Conservation (phyloP, 106 monocot genomes). For the Agapanthus africanus region DNA sequence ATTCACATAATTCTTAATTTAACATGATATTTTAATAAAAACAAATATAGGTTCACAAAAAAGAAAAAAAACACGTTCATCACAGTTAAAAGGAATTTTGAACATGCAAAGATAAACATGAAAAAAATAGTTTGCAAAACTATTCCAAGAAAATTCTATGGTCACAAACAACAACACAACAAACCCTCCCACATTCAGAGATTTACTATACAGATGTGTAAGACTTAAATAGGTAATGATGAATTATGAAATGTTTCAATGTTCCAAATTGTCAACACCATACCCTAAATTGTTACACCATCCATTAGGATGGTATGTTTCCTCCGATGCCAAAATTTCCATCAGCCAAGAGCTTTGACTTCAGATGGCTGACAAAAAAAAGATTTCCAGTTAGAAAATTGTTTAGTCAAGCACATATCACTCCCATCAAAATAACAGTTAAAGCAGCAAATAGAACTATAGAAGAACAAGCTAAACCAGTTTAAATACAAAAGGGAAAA, state of each 20-base stretch:
- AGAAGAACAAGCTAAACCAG: too few species aligned
- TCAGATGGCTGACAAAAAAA: slow-evolving; percentile 6
- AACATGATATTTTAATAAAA: too few species aligned
- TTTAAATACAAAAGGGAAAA: too few species aligned
- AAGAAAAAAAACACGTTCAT: too few species aligned
- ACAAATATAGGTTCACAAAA: too few species aligned
- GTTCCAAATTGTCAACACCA: neutral
- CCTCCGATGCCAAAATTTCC: slow-evolving; percentile 7
- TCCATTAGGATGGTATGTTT: slow-evolving; percentile 9
- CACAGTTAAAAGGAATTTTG: too few species aligned
- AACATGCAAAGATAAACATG: neutral
- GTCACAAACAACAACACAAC: neutral
- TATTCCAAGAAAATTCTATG: slow-evolving; percentile 5
- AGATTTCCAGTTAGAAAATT: neutral
- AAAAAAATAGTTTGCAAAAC: neutral
- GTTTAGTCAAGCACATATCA: neutral
- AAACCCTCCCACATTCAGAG: neutral
- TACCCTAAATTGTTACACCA: neutral
- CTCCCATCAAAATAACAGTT: too few species aligned
- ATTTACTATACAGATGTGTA: neutral
- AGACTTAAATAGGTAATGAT: neutral
- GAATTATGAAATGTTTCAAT: neutral
- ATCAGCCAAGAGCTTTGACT: slow-evolving; percentile 10
- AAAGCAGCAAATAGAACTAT: too few species aligned
- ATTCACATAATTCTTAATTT: too few species aligned